Conservation (phyloP, 1,139 yeast genomes). For the Debaryomyces robertsiae region DNA sequence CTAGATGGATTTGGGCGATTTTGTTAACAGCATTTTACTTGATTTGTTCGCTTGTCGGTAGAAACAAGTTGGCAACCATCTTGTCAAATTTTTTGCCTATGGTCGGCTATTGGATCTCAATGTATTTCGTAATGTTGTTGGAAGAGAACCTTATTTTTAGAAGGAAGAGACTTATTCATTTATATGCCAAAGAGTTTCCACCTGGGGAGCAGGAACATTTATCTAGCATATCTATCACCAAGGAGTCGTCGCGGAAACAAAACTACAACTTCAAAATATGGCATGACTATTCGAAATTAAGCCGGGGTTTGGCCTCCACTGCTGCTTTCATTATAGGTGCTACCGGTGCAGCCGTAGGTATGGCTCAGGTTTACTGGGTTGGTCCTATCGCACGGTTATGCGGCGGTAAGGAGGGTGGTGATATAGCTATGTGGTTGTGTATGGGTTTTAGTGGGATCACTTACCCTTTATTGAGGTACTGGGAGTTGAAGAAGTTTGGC, state of each 20-base stretch:
- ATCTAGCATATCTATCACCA: slow-evolving; percentile 6
- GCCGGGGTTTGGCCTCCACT: slow-evolving; percentile 68
- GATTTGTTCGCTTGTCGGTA: slow-evolving; percentile 74
- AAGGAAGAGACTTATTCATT: slow-evolving; percentile 46
- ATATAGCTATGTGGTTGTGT: slow-evolving; percentile 79
- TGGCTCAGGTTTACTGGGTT: slow-evolving; percentile 77
- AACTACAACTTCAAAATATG: slow-evolving; percentile 68
- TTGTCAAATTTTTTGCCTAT: slow-evolving; percentile 88
- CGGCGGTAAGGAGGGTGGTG: slow-evolving; percentile 63
- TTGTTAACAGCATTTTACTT: slow-evolving; percentile 65
- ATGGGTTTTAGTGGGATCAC: slow-evolving; percentile 69
- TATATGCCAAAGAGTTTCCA: slow-evolving; percentile 59
- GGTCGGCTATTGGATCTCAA: slow-evolving; percentile 93
- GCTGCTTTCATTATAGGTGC: slow-evolving; percentile 63
- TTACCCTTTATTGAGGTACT: slow-evolving; percentile 65
- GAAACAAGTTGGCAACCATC: slow-evolving; percentile 72
- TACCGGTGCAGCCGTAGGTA: slow-evolving; percentile 78
- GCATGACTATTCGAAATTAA: slow-evolving; percentile 57
- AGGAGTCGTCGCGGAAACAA: slow-evolving; percentile 26
- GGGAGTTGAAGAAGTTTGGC: slow-evolving; percentile 61
- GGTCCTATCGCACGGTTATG: slow-evolving; percentile 66
- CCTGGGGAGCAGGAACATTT: slow-evolving; percentile 13
- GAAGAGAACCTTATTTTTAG: slow-evolving; percentile 81
- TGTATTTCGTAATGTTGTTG: slow-evolving; percentile 69
- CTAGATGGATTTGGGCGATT: slow-evolving; percentile 80